phyloP scores from a whole-genome alignment of 768 basidiomycete species.

The Tulasnella sp. region DNA sequence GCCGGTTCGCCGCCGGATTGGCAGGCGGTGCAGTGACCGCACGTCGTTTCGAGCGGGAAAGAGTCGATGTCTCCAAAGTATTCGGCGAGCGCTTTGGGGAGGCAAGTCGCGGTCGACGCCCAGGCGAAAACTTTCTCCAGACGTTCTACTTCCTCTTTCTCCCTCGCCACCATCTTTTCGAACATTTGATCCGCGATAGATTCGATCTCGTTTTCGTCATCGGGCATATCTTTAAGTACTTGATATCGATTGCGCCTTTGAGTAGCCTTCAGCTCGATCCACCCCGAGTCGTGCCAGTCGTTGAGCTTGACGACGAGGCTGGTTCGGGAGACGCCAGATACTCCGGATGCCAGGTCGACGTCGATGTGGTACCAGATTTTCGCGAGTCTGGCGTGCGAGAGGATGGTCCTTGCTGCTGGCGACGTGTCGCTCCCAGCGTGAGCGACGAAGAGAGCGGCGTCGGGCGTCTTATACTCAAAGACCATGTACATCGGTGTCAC shows the following conservation, averaged over 20 bases:
- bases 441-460: background rate
- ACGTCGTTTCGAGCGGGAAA: constrained; percentile 48
- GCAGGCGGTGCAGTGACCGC: constrained; percentile 53
- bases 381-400: constrained; percentile 43
- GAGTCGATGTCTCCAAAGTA: constrained; percentile 53
- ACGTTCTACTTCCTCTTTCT: constrained; percentile 50
- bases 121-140: constrained; percentile 49
- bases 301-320: constrained; percentile 47
- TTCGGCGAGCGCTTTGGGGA: constrained; percentile 43
- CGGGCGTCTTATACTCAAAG: constrained; percentile 48
- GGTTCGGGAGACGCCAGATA: constrained; percentile 42
- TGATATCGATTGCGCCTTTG: constrained; percentile 50
- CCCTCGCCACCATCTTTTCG: constrained; percentile 48
- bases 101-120: constrained; percentile 49
- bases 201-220: constrained; percentile 43
- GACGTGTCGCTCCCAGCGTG: constrained; percentile 45
- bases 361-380: constrained; percentile 45
- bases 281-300: constrained; percentile 49
- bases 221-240: constrained; percentile 47
- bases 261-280: constrained; percentile 44
- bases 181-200: constrained; percentile 45
- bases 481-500: constrained; percentile 53
- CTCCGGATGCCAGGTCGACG: constrained; percentile 43
- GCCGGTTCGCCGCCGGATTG: too few species aligned
- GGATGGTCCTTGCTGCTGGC: constrained; percentile 45